Percentiles rank a stretch among this genome's conserved stretches.
phyloP scores from a whole-genome alignment of 306 rosid genomes.

The Hippophae gyantsensis region DNA sequence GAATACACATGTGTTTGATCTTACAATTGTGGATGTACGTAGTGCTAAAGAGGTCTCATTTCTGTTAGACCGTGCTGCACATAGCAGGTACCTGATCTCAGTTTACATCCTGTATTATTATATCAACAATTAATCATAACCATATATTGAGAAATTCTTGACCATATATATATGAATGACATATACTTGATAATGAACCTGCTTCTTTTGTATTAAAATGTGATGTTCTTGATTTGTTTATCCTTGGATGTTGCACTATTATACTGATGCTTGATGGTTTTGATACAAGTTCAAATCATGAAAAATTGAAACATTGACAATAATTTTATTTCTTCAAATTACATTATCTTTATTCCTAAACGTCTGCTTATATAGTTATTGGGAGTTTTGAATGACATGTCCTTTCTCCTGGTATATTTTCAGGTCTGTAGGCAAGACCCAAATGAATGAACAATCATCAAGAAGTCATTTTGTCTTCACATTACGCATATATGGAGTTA shows the following conservation, averaged over 20 bases:
- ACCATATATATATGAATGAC: too few relatives aligned
- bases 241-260: too few relatives aligned
- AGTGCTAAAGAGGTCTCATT: constrained; percentile 81
- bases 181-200: too few relatives aligned
- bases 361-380: too few relatives aligned
- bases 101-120: not conserved
- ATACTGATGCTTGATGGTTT: too few relatives aligned
- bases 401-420: constrained; percentile 10
- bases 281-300: too few relatives aligned
- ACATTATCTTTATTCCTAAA: too few relatives aligned
- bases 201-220: too few relatives aligned
- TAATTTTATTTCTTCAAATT: too few relatives aligned
- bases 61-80: constrained; percentile 78
- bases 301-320: too few relatives aligned
- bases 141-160: not conserved
- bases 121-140: not conserved
- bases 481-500: constrained; percentile 73
- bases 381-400: constrained; percentile 1
- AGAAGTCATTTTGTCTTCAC: constrained; percentile 98
- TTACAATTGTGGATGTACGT: constrained; percentile 77
- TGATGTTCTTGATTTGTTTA: too few relatives aligned
- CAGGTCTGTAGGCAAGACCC: constrained; percentile 96
- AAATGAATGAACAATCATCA: constrained; percentile 94
- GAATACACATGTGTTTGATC: constrained; percentile 79
- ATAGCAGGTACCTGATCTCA: constrained; percentile 53